A percentile compares a stretch with the other conserved stretches of the same genome.
These are phyloP conservation scores for Talaromyces verruculosus DNA, from an alignment of 2,329 filamentous ascomycete genomes.

Conservation along the genomic window DNA sequence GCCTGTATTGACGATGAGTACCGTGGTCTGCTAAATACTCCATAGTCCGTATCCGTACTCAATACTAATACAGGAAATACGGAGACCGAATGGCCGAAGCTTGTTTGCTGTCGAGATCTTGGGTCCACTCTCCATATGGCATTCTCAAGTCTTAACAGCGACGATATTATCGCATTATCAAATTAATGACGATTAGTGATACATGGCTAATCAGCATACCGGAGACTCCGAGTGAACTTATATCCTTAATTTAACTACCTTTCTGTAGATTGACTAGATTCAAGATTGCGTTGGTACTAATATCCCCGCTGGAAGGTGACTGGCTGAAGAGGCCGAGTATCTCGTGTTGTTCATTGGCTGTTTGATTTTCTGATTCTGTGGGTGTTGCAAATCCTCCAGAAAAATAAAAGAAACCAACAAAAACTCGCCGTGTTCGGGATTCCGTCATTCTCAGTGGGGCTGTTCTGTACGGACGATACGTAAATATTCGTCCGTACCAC, in stretches of 20 bases:
- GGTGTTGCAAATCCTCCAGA: slow-evolving; percentile 4
- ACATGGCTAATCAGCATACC: neutral
- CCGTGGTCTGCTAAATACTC: neutral
- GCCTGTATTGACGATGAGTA: neutral
- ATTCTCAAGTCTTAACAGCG: neutral
- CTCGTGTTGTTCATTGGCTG: neutral
- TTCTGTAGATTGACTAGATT: no score
- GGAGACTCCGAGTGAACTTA: neutral
- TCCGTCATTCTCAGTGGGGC: neutral
- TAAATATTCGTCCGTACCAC: neutral
- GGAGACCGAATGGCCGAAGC: slow-evolving; percentile 6
- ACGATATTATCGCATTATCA: neutral
- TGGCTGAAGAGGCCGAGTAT: neutral
- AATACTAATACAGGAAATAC: slow-evolving; percentile 4
- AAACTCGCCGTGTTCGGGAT: neutral
- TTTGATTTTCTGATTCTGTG: neutral
- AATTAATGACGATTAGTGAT: neutral
- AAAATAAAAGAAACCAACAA: neutral
- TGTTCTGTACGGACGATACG: neutral
- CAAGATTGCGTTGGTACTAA: neutral
- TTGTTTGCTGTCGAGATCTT: slow-evolving; percentile 3
- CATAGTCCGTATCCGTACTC: neutral
- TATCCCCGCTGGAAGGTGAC: neutral
- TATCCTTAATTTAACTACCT: neutral
- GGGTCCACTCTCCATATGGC: neutral